Evolutionary conservation across 805 yeast genomes (phyloP), one percentile per base, ranked within the genome.

Genomic region (Kodamaea sagamina): DNA sequence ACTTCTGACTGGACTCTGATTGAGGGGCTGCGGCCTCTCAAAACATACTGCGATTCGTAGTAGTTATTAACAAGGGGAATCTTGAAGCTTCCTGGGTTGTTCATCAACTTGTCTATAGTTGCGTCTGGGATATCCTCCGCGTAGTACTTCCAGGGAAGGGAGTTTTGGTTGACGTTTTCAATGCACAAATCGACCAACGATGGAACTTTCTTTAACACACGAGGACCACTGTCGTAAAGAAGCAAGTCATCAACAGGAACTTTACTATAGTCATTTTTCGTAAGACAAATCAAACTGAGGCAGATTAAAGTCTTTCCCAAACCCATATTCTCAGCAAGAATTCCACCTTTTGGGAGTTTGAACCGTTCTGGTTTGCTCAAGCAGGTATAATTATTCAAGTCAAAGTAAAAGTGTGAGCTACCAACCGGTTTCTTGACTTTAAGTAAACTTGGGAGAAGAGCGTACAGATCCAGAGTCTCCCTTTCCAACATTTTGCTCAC

Each of bases 271-370:
- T 83, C 84, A 51, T 58, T 62, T 48, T 75, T 79, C 0, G 89
- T 74, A 6, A 75, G 52, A 48, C 84, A 75, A 0, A 84, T 70
- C 38, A 81, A 61, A 3, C 82, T 77, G 19, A 81, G 59, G 50
- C 84, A 79, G 4, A 81, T 80, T 38, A 79, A 69, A 0, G 86
- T 81, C 54, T 81, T 81, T 0, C 86, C 86, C 29, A 80, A 62
- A 0, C 86, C 86, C 86, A 81, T 81, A 69, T 79, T 80, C 45
- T 81, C 86, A 1, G 85, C 85, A 11, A 81, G 57, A 4, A 81
- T 78, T 0, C 86, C 86, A 13, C 86, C 86, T 49, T 75, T 63
- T 0, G 86, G 81, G 2, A 79, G 63, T 10, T 51, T 51, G 49
- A 70, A 79, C 3, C 58, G 53, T 15, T 68, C 74, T 0, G 86